These are phyloP conservation scores for Grammothele lineata DNA, from an alignment of 768 basidiomycete genomes.

Conservation along the genomic window DNA sequence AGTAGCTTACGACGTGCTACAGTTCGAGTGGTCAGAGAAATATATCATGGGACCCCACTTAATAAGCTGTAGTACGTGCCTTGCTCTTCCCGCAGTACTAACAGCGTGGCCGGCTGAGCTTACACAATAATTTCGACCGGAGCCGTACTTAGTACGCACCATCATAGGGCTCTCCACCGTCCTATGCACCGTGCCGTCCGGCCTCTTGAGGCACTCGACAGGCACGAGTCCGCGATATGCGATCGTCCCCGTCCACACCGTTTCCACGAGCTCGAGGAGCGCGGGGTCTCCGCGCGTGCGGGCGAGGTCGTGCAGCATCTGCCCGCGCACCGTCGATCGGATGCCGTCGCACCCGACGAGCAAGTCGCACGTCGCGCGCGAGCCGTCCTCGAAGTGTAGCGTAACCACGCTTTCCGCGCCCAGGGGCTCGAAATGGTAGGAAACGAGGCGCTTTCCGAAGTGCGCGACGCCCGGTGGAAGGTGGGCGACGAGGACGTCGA, in stretches of 20 bases:
- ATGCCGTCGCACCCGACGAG: conserved; percentile 32
- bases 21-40: not conserved
- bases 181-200: conserved; percentile 24
- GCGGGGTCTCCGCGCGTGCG: conserved; percentile 12
- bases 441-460: conserved; percentile 27
- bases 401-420: not conserved
- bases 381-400: conserved; percentile 25
- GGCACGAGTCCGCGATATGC: conserved; percentile 45
- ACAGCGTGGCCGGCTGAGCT: not conserved
- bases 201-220: conserved; percentile 28
- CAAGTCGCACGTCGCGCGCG: conserved; percentile 26
- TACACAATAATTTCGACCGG: not conserved
- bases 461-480: conserved; percentile 24
- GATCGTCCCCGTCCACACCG: conserved; percentile 43
- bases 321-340: conserved; percentile 28
- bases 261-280: conserved; percentile 34
- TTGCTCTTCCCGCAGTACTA: conserved; percentile 48
- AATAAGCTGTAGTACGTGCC: too few relatives aligned
- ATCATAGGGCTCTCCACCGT: conserved; percentile 39
- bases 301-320: conserved; percentile 26
- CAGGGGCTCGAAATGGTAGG: conserved; percentile 15
- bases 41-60: not conserved
- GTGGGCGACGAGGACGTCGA: conserved; percentile 36
- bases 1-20: conserved; percentile 46
- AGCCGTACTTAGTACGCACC: too few relatives aligned